Evolutionary conservation across 352 stramenopile genomes (phyloP), one percentile per base, ranked within the genome.

Genomic region (Phytophthora aleatoria): DNA sequence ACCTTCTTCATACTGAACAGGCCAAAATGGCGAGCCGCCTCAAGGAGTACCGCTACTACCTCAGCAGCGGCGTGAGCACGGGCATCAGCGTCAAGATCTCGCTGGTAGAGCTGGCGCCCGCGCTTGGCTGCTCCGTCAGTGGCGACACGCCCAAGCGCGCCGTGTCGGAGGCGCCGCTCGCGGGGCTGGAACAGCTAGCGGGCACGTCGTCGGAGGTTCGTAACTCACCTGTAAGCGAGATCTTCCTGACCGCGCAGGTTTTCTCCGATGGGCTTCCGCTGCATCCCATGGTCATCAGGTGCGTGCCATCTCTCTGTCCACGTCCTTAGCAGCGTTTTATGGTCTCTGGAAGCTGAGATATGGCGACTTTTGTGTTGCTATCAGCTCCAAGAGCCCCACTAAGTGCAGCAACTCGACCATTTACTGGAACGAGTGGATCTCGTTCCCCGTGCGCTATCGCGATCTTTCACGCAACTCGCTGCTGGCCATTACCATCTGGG

Each of bases 391-490:
- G 55, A 81, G 74, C 9, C 87, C 85, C 39, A 92, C 82, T 54
- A 94, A 96, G 69, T 91, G 81, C 76, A 94, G 83, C 61, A 88
- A 93, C 61, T 92, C 87, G 45, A 94, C 73, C 33, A 90, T 94
- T 44, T 89, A 94, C 67, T 96, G 87, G 87, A 91, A 91, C 67
- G 85, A 96, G 61, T 96, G 89, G 89, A 79, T 96, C 15, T 85
- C 80, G 27, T 92, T 95, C 54, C 89, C 89, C 2, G 79, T 96
- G 43, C 81, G 82, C 15, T 96, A 96, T 60, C 81, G 87, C 16
- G 91, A 97, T 39, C 73, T 97, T 16, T 92, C 88, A 38, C 84
- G 87, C 53, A 91, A 96, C 64, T 88, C 89, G 44, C 73, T 90
- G 51, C 69, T 97, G 42, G 82, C 85, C 31, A 77, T 97, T 49